Percentiles rank a stretch among this genome's conserved stretches.
phyloP scores from a whole-genome alignment of 2,329 filamentous ascomycete species.

The Paecilomyces sp. region DNA sequence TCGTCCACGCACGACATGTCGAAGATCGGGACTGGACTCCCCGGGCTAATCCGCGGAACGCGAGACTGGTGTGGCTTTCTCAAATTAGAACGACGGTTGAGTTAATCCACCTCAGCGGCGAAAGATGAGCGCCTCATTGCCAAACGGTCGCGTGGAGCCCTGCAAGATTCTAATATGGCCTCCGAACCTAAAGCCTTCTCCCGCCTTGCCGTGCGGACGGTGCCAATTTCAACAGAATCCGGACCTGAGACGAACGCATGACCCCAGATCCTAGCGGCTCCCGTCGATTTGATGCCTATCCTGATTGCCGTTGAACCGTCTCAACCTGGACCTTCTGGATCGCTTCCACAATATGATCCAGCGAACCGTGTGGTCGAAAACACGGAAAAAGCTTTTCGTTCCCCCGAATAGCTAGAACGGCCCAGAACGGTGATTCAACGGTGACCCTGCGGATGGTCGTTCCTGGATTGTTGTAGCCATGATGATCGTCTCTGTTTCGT shows the following conservation, averaged over 20 bases:
- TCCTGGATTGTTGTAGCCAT: neutral
- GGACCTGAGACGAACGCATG: neutral
- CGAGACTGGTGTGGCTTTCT: neutral
- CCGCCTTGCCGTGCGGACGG: neutral
- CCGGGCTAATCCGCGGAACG: neutral
- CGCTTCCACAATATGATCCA: neutral
- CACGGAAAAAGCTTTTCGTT: neutral
- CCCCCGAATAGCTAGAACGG: neutral
- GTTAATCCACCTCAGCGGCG: neutral
- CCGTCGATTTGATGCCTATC: neutral
- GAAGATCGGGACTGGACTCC: neutral
- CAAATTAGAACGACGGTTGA: neutral
- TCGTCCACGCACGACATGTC: slow-evolving; percentile 1
- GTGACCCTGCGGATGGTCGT: neutral
- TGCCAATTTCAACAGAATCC: neutral
- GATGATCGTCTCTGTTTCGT: neutral
- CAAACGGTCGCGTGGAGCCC: neutral
- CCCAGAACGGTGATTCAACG: neutral
- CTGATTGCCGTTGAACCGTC: neutral
- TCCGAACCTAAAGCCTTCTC: neutral
- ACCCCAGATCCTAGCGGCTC: neutral
- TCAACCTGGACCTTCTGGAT: neutral
- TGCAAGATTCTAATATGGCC: neutral
- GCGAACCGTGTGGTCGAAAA: neutral
- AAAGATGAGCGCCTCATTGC: neutral